Percentiles rank a stretch among this genome's conserved stretches.
phyloP scores from a whole-genome alignment of 768 basidiomycete genomes.

The Pleurotus tuber-regium region DNA sequence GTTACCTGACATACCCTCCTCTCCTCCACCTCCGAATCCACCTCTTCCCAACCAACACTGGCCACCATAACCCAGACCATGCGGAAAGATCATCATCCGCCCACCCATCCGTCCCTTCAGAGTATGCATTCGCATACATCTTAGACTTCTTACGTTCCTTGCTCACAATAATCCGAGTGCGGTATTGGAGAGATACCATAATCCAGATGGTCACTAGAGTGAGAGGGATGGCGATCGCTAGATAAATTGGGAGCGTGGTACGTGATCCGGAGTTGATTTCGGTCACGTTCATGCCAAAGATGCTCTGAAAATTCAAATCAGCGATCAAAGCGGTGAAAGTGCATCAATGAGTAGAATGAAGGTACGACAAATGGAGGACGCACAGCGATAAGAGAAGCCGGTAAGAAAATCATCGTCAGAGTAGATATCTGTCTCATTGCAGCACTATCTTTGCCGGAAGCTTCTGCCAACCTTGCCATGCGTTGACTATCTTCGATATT shows the following conservation, averaged over 20 bases:
- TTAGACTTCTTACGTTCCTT: neutral
- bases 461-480: constrained; percentile 39
- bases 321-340: constrained; percentile 24
- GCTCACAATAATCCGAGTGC: constrained; percentile 9
- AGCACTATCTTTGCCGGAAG: constrained; percentile 37
- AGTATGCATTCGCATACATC: neutral
- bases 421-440: constrained; percentile 56
- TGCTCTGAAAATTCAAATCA: no score
- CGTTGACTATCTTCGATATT: constrained; percentile 46
- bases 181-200: constrained; percentile 39
- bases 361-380: constrained; percentile 12
- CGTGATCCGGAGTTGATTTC: constrained; percentile 28
- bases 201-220: constrained; percentile 44
- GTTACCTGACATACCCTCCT: no score
- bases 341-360: neutral
- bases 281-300: constrained; percentile 49
- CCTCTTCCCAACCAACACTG: neutral
- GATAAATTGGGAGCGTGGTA: constrained; percentile 35
- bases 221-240: constrained; percentile 36
- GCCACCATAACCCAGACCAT: constrained; percentile 6
- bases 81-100: constrained; percentile 4
- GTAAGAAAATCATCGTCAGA: constrained; percentile 61
- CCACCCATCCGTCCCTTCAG: neutral
- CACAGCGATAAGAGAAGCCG: constrained; percentile 48
- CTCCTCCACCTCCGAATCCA: neutral